phyloP scores from a whole-genome alignment of 345 rosid species.

The Brassica rapa region DNA sequence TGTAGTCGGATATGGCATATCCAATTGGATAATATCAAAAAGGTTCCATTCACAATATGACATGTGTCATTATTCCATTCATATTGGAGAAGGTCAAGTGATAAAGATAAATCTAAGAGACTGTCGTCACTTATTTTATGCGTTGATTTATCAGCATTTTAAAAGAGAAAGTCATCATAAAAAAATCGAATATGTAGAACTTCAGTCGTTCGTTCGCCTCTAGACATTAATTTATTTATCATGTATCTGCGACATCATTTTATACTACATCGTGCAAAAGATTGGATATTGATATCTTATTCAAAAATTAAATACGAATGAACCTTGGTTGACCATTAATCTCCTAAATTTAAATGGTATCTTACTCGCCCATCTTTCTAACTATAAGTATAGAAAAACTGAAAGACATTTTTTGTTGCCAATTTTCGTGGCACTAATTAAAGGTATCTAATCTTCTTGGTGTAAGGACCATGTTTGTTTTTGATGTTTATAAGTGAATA shows the following conservation, averaged over 20 bases:
- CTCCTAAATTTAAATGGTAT: background rate
- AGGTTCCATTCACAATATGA: background rate
- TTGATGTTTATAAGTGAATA: background rate
- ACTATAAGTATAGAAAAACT: background rate
- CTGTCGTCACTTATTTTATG: background rate
- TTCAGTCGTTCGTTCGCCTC: slow-evolving; percentile 6
- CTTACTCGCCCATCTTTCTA: background rate
- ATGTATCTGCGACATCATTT: background rate
- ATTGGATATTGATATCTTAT: background rate
- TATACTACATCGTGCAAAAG: background rate
- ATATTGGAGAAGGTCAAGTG: slow-evolving; percentile 3
- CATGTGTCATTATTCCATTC: background rate
- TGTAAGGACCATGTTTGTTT: slow-evolving; percentile 9
- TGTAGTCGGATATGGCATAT: slow-evolving; percentile 20
- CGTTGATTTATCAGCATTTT: background rate
- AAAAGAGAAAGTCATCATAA: background rate
- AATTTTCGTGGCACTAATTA: background rate
- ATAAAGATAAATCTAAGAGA: background rate
- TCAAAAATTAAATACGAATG: background rate
- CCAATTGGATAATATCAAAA: slow-evolving; percentile 14
- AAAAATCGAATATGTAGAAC: background rate
- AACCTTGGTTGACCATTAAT: slow-evolving; percentile 1
- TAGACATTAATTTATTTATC: background rate
- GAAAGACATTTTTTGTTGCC: background rate
- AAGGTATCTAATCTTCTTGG: slow-evolving; percentile 11